Evolutionary conservation across 805 yeast species (phyloP), one percentile per base, ranked within the genome.

Genomic region (Monosporozyma unispora): DNA sequence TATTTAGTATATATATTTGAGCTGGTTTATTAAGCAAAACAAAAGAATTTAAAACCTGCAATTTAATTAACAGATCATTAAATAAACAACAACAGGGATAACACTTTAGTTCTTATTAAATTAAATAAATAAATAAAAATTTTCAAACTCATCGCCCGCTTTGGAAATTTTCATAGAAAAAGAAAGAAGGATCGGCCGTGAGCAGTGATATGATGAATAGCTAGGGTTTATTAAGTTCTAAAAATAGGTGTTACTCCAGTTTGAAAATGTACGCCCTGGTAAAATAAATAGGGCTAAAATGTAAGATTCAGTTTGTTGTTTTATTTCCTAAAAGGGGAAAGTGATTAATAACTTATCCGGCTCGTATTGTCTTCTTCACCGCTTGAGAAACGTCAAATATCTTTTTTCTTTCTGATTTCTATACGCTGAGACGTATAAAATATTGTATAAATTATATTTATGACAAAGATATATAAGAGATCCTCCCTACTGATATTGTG

Each of bases 351-450:
- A 18, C 5, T 21, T 21, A 10, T 4, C 16, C 42, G 42, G 42
- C 42, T 39, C 42, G 42, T 39, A 39, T 39, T 39, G 42, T 39
- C n/a, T n/a, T n/a, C n/a, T n/a, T n/a, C 42, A 19, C 18, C 33
- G 4, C 33, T 29, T 25, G 27, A 8, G 27, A 25, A 29, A n/a
- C n/a, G 38, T 14, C 18, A 12, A 12, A n/a, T n/a, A 4, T 39
- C 21, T 37, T 19, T 37, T 8, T 18, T 7, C 1, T 35, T 35
- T 35, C 14, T 18, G 22, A 35, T 10, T 7, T 35, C 21, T 18
- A 8, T 16, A 35, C 21, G 12, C 18, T 14, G 35, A 31, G 35
- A 31, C 16, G n/a, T n/a, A n/a, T n/a, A n/a, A n/a, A n/a, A n/a
- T n/a, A n/a, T n/a, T n/a, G n/a, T n/a, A n/a, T n/a, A n/a, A n/a